Conservation (phyloP, 2,329 filamentous ascomycete genomes). For the Fusarium anguioides region DNA sequence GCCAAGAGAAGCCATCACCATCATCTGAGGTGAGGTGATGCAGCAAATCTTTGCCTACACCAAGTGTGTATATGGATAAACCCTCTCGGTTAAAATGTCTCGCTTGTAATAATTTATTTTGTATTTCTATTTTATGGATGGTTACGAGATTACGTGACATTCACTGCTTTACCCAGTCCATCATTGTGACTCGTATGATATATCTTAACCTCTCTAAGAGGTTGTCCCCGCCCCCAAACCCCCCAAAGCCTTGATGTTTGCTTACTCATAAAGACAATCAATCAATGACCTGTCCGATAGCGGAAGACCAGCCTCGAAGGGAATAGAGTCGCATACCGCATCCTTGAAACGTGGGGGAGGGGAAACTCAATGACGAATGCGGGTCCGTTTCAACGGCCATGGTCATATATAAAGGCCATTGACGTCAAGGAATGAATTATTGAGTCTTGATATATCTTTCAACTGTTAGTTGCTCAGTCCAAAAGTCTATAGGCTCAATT, state of each 20-base stretch:
- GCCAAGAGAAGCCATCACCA: slow-evolving; percentile 7
- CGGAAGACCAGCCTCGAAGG: slow-evolving; percentile 1
- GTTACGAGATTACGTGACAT: not conserved
- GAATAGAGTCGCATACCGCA: not conserved
- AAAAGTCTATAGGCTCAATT: not conserved
- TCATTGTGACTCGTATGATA: not conserved
- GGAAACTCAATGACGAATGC: slow-evolving; percentile 41
- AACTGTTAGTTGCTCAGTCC: not conserved
- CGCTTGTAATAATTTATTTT: slow-evolving; percentile 46
- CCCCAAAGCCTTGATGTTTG: too few species aligned
- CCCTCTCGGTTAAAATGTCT: slow-evolving; percentile 41
- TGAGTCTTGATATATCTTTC: not conserved
- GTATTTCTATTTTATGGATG: slow-evolving; percentile 24
- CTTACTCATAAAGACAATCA: not conserved
- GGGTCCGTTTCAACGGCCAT: slow-evolving; percentile 14
- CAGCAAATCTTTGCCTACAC: slow-evolving; percentile 21
- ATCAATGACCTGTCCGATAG: slow-evolving; percentile 8
- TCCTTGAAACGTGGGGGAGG: slow-evolving; percentile 18
- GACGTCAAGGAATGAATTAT: slow-evolving; percentile 8
- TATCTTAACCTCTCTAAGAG: not conserved
- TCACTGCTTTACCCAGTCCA: not conserved
- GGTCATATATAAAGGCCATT: slow-evolving; percentile 16
- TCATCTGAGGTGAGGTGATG: slow-evolving; percentile 11
- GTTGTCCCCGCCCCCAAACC: too few species aligned
- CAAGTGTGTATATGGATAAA: slow-evolving; percentile 39